phyloP scores from a whole-genome alignment of 1,139 yeast genomes.

The Zygosaccharomyces sapae region DNA sequence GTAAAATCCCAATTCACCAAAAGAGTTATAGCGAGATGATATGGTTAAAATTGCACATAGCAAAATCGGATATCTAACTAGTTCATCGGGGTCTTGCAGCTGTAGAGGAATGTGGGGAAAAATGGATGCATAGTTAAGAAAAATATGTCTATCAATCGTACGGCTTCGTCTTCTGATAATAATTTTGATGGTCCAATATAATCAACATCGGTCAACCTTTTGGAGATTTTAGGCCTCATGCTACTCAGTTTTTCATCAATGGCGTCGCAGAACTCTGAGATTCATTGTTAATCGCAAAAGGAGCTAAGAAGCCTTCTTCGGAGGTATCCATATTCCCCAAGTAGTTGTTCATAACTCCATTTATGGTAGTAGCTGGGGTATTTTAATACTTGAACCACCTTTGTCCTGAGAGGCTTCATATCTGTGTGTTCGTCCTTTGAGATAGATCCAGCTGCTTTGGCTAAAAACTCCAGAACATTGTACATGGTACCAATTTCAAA shows the following conservation, averaged over 20 bases:
- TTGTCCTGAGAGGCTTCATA: conserved; percentile 50
- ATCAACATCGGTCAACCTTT: conserved; percentile 54
- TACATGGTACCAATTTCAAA: conserved; percentile 46
- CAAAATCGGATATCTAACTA: conserved; percentile 76
- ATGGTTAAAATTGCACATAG: conserved; percentile 77
- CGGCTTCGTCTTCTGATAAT: conserved; percentile 65
- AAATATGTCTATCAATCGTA: conserved; percentile 56
- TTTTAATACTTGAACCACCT: conserved; percentile 35
- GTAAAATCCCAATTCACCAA: conserved; percentile 40
- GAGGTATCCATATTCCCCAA: conserved; percentile 10
- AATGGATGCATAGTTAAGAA: conserved; percentile 82
- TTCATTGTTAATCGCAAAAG: conserved; percentile 24
- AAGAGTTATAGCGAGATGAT: conserved; percentile 67
- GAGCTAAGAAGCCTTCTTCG: conserved; percentile 18
- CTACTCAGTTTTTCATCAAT: conserved; percentile 47
- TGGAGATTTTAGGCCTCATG: conserved; percentile 54
- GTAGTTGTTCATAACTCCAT: not conserved
- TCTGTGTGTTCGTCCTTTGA: conserved; percentile 66
- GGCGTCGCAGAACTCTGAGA: conserved; percentile 38
- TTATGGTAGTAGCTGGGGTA: not conserved
- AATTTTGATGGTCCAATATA: conserved; percentile 63
- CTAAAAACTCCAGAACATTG: conserved; percentile 65
- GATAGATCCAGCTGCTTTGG: conserved; percentile 68
- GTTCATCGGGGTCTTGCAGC: conserved; percentile 58
- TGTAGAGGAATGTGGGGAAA: conserved; percentile 78